phyloP scores from a whole-genome alignment of 2,329 filamentous ascomycete species.

The Stachybotrys echinatus region DNA sequence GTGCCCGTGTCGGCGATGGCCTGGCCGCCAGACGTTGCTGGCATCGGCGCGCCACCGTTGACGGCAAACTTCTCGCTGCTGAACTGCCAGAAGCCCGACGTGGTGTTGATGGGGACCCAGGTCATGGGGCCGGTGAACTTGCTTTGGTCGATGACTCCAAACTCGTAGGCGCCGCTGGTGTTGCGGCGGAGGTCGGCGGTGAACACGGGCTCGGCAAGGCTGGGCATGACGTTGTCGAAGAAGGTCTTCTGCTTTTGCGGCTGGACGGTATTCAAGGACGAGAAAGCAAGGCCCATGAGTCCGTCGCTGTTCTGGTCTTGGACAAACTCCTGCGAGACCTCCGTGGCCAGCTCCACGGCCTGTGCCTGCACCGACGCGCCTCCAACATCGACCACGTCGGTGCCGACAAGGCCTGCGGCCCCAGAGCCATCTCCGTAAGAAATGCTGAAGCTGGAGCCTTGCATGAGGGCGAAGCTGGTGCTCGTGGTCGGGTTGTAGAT shows the following conservation, averaged over 20 bases:
- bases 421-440: constrained; percentile 64
- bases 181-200: constrained; percentile 60
- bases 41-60: constrained; percentile 32
- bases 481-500: constrained; percentile 32
- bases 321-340: constrained; percentile 53
- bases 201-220: constrained; percentile 61
- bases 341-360: constrained; percentile 61
- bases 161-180: constrained; percentile 61
- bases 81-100: constrained; percentile 59
- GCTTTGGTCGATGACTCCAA: constrained; percentile 58
- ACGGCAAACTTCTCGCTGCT: constrained; percentile 51
- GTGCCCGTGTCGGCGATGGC: constrained; percentile 56
- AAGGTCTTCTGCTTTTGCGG: constrained; percentile 64
- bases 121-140: constrained; percentile 58
- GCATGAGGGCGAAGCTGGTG: constrained; percentile 22
- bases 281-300: constrained; percentile 65
- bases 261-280: constrained; percentile 57
- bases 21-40: constrained; percentile 31
- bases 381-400: constrained; percentile 63
- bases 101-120: constrained; percentile 55
- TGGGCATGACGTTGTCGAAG: constrained; percentile 62
- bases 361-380: constrained; percentile 57
- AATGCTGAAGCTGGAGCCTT: constrained; percentile 53
- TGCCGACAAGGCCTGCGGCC: constrained; percentile 60
- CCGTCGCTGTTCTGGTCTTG: constrained; percentile 58